These are phyloP conservation scores for Cladosporium colombiae DNA, from an alignment of 2,329 filamentous ascomycete species.

Conservation along the genomic window DNA sequence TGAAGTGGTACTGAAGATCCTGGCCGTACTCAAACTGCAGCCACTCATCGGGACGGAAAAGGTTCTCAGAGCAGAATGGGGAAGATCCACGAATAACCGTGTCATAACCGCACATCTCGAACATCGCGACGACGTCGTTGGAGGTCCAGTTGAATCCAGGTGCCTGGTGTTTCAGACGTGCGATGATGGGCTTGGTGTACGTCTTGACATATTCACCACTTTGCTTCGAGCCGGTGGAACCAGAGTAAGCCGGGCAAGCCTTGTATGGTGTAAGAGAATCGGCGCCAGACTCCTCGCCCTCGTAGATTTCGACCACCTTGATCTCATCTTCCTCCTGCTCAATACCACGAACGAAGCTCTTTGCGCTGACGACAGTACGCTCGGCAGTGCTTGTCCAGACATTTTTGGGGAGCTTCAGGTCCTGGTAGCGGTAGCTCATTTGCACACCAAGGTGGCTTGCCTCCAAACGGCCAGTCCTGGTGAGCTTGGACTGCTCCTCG, in stretches of 20 bases:
- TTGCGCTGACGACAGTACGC: constrained; percentile 59
- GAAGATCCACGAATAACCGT: constrained; percentile 65
- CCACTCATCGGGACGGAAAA: constrained; percentile 64
- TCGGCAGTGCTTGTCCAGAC: constrained; percentile 66
- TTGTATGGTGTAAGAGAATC: constrained; percentile 65
- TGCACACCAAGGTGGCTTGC: constrained; percentile 61
- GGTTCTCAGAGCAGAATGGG: constrained; percentile 61
- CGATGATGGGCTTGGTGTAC: constrained; percentile 63
- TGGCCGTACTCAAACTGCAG: constrained; percentile 67
- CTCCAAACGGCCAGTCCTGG: constrained; percentile 61
- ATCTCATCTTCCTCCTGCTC: constrained; percentile 57
- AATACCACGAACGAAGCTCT: constrained; percentile 59
- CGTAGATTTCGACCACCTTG: constrained; percentile 57
- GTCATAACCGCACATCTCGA: constrained; percentile 72
- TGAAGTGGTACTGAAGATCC: constrained; percentile 70
- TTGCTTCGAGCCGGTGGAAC: constrained; percentile 58
- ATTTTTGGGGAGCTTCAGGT: constrained; percentile 54
- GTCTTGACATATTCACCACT: constrained; percentile 40
- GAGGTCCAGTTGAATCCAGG: constrained; percentile 64
- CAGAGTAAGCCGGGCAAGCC: constrained; percentile 63
- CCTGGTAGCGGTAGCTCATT: constrained; percentile 60
- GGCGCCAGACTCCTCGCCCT: constrained; percentile 59
- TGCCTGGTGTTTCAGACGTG: constrained; percentile 55
- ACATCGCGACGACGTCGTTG: constrained; percentile 64
- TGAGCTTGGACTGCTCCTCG: constrained; percentile 59